These are phyloP conservation scores for Xylariaceae sp. DNA, from an alignment of 2,329 filamentous ascomycete species.

Conservation along the genomic window DNA sequence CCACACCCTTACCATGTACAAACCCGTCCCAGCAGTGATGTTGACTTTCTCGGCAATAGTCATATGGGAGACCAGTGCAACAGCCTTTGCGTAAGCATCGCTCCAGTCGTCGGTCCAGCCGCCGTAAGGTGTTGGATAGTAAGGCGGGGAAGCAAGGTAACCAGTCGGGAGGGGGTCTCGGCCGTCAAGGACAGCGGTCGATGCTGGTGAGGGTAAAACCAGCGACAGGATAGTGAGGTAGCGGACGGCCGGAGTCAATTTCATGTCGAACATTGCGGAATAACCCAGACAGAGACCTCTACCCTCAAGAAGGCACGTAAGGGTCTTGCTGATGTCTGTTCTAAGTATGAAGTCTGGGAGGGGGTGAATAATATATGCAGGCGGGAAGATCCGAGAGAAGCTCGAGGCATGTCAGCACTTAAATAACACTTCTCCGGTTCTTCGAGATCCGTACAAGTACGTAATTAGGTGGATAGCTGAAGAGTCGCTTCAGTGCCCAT, in stretches of 20 bases:
- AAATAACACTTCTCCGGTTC: too few relatives aligned
- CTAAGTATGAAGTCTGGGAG: not conserved
- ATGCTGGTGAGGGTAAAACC: constrained; percentile 18
- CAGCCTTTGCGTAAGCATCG: constrained; percentile 65
- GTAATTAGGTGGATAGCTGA: too few relatives aligned
- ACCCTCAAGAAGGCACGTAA: not conserved
- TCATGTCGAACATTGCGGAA: constrained; percentile 26
- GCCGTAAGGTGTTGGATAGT: constrained; percentile 67
- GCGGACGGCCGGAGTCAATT: constrained; percentile 24
- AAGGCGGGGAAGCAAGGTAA: constrained; percentile 48
- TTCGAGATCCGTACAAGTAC: too few relatives aligned
- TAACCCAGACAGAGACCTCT: not conserved
- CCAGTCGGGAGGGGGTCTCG: constrained; percentile 30
- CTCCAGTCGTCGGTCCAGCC: constrained; percentile 67
- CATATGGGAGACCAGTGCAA: constrained; percentile 65
- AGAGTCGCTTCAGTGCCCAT: too few relatives aligned
- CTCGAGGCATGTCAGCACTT: too few relatives aligned
- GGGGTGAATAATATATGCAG: too few relatives aligned
- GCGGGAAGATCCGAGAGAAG: too few relatives aligned
- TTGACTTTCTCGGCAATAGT: constrained; percentile 78
- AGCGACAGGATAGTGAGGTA: constrained; percentile 24
- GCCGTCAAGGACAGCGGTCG: constrained; percentile 9
- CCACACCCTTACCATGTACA: constrained; percentile 57
- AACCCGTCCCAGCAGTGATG: constrained; percentile 64
- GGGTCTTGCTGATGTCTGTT: not conserved